These are phyloP conservation scores for Gynostemma pentaphyllum DNA, from an alignment of 306 rosid genomes.

Conservation along the genomic window DNA sequence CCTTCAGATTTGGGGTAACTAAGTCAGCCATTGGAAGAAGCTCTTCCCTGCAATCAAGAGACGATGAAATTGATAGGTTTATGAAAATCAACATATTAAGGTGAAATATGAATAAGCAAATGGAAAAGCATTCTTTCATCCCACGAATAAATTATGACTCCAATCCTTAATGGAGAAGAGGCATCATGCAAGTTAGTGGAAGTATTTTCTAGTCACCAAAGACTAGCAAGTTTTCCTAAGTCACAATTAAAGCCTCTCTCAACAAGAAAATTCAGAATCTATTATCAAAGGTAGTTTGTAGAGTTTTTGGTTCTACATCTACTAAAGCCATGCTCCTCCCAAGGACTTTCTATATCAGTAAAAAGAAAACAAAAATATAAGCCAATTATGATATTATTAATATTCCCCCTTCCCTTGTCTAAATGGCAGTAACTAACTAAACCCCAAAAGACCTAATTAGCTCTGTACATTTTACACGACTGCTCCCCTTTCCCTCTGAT, in stretches of 20 bases:
- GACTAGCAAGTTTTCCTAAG: not conserved
- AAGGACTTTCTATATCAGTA: too few relatives aligned
- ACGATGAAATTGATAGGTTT: not conserved
- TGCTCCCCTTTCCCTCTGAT: too few relatives aligned
- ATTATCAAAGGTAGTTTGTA: not conserved
- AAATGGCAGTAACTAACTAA: too few relatives aligned
- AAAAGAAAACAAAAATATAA: too few relatives aligned
- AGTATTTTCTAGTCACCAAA: not conserved
- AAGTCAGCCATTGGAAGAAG: constrained; percentile 81
- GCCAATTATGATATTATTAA: too few relatives aligned
- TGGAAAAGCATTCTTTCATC: not conserved
- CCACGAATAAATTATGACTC: not conserved
- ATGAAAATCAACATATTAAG: not conserved
- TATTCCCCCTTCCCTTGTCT: too few relatives aligned
- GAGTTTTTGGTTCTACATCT: not conserved
- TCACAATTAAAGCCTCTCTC: not conserved
- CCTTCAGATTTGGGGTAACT: constrained; percentile 85
- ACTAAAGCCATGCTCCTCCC: not conserved
- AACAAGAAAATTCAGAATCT: not conserved
- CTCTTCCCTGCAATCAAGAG: constrained; percentile 57
- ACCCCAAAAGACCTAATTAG: too few relatives aligned
- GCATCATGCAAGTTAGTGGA: not conserved
- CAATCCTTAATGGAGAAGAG: not conserved
- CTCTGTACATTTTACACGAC: too few relatives aligned
- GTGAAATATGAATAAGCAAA: not conserved